Evolutionary conservation across 768 basidiomycete species (phyloP).

Genomic region (Macrolepiota dolichaula): DNA sequence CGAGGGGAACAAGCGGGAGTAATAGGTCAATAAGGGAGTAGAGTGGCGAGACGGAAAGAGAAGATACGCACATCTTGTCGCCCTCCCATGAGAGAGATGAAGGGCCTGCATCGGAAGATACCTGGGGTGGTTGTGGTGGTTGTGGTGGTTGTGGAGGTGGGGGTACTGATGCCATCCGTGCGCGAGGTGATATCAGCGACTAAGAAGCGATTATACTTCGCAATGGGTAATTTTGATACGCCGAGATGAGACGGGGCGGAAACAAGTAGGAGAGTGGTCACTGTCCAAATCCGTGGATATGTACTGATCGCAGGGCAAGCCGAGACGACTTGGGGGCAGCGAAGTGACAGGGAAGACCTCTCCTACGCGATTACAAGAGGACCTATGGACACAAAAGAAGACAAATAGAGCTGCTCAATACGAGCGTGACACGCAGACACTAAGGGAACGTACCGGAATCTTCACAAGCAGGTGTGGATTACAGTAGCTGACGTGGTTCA

Average conservation of each 20-base stretch:
- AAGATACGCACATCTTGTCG: conserved; percentile 68
- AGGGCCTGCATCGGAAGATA: conserved; percentile 15
- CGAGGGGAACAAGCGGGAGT: not conserved
- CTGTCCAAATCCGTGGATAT: not conserved
- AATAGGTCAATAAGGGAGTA: conserved; percentile 6
- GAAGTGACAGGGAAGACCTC: not conserved
- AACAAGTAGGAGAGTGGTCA: not conserved
- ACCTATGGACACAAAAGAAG: not conserved
- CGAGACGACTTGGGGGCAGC: not conserved
- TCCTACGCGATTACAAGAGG: not conserved
- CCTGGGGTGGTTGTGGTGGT: conserved; percentile 20
- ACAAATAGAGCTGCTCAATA: not conserved
- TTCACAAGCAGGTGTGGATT: not conserved
- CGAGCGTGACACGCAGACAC: not conserved
- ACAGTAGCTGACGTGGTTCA: not conserved
- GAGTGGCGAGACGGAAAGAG: conserved; percentile 6
- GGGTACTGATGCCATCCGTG: conserved; percentile 26
- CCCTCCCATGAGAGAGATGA: conserved; percentile 71
- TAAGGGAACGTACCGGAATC: not conserved
- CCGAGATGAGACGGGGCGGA: not conserved
- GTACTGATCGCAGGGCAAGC: not conserved
- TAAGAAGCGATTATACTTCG: not conserved
- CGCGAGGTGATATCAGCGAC: not conserved
- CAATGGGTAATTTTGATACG: conserved; percentile 2
- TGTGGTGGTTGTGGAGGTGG: conserved; percentile 22